A percentile compares a stretch with the other conserved stretches of the same genome.
Evolutionary conservation across 441 rosid genomes (phyloP).

Genomic region (Erysimum pusillum): DNA sequence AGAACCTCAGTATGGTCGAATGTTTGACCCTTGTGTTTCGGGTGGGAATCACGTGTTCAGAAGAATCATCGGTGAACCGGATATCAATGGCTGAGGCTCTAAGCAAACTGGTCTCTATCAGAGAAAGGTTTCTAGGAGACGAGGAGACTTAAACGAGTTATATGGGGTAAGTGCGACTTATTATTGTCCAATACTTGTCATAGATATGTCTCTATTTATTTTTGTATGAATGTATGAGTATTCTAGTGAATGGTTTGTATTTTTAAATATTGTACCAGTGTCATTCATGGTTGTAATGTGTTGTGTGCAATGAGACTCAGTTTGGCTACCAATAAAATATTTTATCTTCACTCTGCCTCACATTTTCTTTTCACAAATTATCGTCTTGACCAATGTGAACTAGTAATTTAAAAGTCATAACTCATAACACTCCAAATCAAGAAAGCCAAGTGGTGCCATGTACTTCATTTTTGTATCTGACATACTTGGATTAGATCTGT

Average conservation of each 20-base stretch:
- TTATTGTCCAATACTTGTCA: too few relatives aligned
- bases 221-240: not conserved
- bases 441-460: conserved; percentile 11
- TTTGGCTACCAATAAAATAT: too few relatives aligned
- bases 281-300: too few relatives aligned
- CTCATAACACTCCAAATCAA: not conserved
- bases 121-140: not conserved
- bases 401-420: too few relatives aligned
- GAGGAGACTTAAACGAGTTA: not conserved
- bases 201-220: not conserved
- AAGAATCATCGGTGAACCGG: conserved; percentile 32
- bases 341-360: too few relatives aligned
- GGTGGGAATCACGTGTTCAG: conserved; percentile 47
- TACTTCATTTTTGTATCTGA: not conserved
- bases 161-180: too few relatives aligned
- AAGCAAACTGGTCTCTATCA: conserved; percentile 21
- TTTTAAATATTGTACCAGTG: not conserved
- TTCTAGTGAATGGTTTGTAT: not conserved
- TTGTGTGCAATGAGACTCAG: too few relatives aligned
- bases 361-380: too few relatives aligned
- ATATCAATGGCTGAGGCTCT: conserved; percentile 33
- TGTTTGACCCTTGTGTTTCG: conserved; percentile 29
- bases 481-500: not conserved
- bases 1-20: not conserved
- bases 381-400: not conserved